These are phyloP conservation scores for Phytophthora brassicae DNA, from an alignment of 352 stramenopile species.

Conservation along the genomic window DNA sequence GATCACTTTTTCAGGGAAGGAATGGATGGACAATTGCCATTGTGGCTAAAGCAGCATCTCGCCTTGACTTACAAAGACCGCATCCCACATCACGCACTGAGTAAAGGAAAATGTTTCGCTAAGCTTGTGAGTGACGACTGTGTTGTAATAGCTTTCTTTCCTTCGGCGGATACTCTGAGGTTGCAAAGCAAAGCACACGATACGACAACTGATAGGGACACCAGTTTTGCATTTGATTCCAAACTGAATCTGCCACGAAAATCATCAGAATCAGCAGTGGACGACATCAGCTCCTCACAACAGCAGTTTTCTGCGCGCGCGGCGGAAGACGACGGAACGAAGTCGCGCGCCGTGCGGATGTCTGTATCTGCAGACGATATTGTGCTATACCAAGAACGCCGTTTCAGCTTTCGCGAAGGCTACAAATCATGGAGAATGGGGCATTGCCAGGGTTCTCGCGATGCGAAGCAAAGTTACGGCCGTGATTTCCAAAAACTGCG, in stretches of 20 bases:
- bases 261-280: slow-evolving; percentile 15
- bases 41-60: slow-evolving; percentile 70
- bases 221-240: slow-evolving; percentile 6
- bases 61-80: slow-evolving; percentile 46
- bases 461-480: slow-evolving; percentile 64
- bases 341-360: slow-evolving; percentile 45
- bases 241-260: slow-evolving; percentile 8
- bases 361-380: slow-evolving; percentile 84
- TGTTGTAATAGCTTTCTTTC: slow-evolving; percentile 80
- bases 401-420: slow-evolving; percentile 76
- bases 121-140: slow-evolving; percentile 76
- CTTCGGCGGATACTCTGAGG: slow-evolving; percentile 60
- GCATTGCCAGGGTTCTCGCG: slow-evolving; percentile 67
- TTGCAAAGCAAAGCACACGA: slow-evolving; percentile 36
- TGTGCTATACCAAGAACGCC: slow-evolving; percentile 79
- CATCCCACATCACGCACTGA: slow-evolving; percentile 40
- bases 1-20: slow-evolving; percentile 44
- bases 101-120: slow-evolving; percentile 83
- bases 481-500: slow-evolving; percentile 50
- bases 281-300: slow-evolving; percentile 13
- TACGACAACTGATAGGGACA: slow-evolving; percentile 11
- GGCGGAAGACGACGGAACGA: slow-evolving; percentile 29
- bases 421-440: slow-evolving; percentile 89
- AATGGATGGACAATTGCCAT: slow-evolving; percentile 60
- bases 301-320: slow-evolving; percentile 36